Percentiles rank a stretch among this genome's conserved stretches.
Conservation (phyloP, 495 filamentous ascomycete genomes). For the Penicillium riverlandense region DNA sequence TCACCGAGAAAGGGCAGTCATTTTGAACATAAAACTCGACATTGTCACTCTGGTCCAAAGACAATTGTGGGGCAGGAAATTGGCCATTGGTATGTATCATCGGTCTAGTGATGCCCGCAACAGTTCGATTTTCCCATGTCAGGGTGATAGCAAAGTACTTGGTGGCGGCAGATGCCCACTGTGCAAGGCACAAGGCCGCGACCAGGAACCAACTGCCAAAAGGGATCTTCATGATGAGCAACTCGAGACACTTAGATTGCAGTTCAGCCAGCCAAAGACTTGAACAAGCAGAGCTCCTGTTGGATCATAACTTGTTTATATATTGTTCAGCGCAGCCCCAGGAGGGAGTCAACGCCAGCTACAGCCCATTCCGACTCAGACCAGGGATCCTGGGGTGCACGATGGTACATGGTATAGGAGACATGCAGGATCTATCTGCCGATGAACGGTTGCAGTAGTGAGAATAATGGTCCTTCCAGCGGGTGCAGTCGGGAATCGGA, state of each 20-base stretch:
- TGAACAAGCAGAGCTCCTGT: too few species aligned
- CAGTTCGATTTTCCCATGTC: conserved; percentile 21
- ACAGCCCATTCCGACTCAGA: too few species aligned
- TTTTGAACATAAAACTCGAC: conserved; percentile 56
- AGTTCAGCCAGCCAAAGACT: not conserved
- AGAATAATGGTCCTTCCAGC: not conserved
- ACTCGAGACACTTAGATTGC: not conserved
- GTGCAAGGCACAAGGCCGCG: conserved; percentile 3
- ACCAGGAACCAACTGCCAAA: conserved; percentile 2
- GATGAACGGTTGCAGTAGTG: not conserved
- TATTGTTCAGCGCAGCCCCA: not conserved
- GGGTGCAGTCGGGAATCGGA: not conserved
- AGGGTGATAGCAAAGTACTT: conserved; percentile 26
- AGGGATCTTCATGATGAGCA: conserved; percentile 4
- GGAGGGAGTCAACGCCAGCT: too few species aligned
- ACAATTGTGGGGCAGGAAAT: conserved; percentile 51
- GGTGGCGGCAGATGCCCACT: conserved; percentile 10
- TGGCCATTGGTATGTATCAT: conserved; percentile 54
- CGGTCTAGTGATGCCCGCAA: conserved; percentile 30
- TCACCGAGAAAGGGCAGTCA: conserved; percentile 43
- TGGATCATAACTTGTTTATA: not conserved
- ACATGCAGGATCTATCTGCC: too few species aligned
- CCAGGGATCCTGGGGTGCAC: too few species aligned
- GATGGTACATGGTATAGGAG: too few species aligned
- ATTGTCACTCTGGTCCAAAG: conserved; percentile 53